Conservation (phyloP, 345 rosid genomes). For the Noccaea caerulescens region DNA sequence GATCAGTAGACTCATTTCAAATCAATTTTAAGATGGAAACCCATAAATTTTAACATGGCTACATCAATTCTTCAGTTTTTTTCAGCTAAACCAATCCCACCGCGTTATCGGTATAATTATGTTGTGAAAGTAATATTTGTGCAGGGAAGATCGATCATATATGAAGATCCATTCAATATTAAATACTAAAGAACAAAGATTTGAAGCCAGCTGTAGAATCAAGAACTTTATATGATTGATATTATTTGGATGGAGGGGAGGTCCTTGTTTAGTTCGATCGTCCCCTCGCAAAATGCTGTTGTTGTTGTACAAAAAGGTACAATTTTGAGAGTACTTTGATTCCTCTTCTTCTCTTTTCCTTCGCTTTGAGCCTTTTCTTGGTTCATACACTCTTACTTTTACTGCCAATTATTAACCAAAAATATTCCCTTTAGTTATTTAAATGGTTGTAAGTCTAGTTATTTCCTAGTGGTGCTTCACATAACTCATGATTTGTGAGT, state of each 20-base stretch:
- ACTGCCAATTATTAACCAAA: conserved; percentile 33
- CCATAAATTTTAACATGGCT: conserved; percentile 7
- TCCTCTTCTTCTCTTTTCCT: conserved; percentile 29
- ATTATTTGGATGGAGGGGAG: conserved; percentile 34
- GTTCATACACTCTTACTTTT: conserved; percentile 36
- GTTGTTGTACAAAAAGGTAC: conserved; percentile 41
- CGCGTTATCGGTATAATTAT: neutral
- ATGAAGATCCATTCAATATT: neutral
- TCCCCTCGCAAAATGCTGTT: conserved; percentile 14
- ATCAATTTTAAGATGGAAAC: neutral
- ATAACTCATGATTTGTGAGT: conserved; percentile 35
- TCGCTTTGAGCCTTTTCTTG: conserved; percentile 37
- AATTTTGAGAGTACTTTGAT: conserved; percentile 36
- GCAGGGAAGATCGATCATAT: neutral
- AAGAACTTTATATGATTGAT: conserved; percentile 41
- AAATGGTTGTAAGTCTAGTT: conserved; percentile 7
- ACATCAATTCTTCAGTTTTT: neutral
- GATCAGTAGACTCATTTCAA: too few relatives aligned
- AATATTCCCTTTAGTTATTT: conserved; percentile 18
- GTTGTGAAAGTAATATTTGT: neutral
- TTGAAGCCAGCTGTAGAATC: conserved; percentile 38
- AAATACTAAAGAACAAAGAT: conserved; percentile 12
- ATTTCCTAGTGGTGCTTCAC: conserved; percentile 27
- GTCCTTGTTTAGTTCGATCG: conserved; percentile 21
- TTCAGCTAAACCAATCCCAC: neutral